Base-by-base conservation (phyloP, 306 rosid species). In the Quercus robur region DNA sequence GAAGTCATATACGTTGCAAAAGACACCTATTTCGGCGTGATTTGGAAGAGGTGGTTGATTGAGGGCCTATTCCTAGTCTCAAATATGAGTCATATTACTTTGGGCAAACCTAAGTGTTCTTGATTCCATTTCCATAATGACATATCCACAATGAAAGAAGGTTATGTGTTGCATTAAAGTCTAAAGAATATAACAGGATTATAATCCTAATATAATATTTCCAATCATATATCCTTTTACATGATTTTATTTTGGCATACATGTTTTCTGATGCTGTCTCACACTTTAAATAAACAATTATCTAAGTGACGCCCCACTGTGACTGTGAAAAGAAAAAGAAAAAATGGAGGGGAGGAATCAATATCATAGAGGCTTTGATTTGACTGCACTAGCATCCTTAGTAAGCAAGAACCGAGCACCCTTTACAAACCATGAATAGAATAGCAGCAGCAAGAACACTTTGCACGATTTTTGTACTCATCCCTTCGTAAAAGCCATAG, bases 381-480 rank as follows among this genome's bases (percentile, higher is more conserved):
- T 90, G 44, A 71, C 75, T 56, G 74, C 71, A 21, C 79, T 84
- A n/a, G 84, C 74, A 55, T 73, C 77, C 80, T 81, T 89, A 21
- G 91, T 52, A 14, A 93, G 93, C 84, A 95, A 83, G 84, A 83
- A 81, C 52, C 93, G 96, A 44, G 79, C 79, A 44, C 89, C 89
- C 71, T 26, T 84, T 71, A 91, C 96, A 33, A 93, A 93, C 84
- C 97, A 89, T 93, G 86, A 95, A 95, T 68, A 95, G 85, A 81
- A 95, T 93, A 41, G 99, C 96, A 55, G 98, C 99, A n/a, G 98
- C 99, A 49, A 95, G 90, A 54, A 95, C 99, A 75, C 99, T 93
- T 63, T 93, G 97, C 55, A 83, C 94, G 63, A 95, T 89, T 89
- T 93, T 95, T 49, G 98, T 93, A 78, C 94, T 83, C 96, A 95